Evolutionary conservation across 108 stramenopile genomes (phyloP).

Genomic region (Chaetoceros muelleri): DNA sequence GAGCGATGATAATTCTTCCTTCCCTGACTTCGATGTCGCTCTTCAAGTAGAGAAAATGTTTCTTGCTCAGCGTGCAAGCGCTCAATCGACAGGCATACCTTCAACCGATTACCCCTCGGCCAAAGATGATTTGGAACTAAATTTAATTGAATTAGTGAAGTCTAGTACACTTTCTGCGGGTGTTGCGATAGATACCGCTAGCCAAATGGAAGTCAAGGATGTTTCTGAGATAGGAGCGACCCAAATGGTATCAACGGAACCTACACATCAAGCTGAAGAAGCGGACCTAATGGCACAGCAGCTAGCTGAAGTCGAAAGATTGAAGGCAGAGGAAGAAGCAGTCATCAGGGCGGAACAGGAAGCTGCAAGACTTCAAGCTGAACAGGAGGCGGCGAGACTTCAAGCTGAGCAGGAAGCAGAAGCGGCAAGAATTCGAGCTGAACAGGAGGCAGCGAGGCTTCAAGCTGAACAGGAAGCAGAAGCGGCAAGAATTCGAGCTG

Average conservation of each 20-base stretch:
- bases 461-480: slow-evolving; percentile 17
- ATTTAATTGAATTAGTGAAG: slow-evolving; percentile 70
- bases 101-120: slow-evolving; percentile 73
- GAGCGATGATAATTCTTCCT: slow-evolving; percentile 68
- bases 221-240: too few relatives aligned
- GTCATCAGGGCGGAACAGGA: slow-evolving; percentile 7
- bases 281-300: slow-evolving; percentile 7
- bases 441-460: not conserved
- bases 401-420: slow-evolving; percentile 9
- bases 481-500: slow-evolving; percentile 24
- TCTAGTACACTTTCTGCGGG: slow-evolving; percentile 11
- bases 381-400: not conserved
- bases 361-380: slow-evolving; percentile 12
- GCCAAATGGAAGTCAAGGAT: too few relatives aligned
- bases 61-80: slow-evolving; percentile 57
- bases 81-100: slow-evolving; percentile 55
- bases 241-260: slow-evolving; percentile 15
- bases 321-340: slow-evolving; percentile 4
- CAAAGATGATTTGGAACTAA: slow-evolving; percentile 81
- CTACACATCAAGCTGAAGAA: slow-evolving; percentile 14
- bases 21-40: slow-evolving; percentile 85
- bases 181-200: slow-evolving; percentile 3
- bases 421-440: slow-evolving; percentile 12
- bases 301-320: slow-evolving; percentile 2
- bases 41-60: slow-evolving; percentile 91